Base-by-base conservation (phyloP, 306 rosid genomes). In the Corylus heterophylla region DNA sequence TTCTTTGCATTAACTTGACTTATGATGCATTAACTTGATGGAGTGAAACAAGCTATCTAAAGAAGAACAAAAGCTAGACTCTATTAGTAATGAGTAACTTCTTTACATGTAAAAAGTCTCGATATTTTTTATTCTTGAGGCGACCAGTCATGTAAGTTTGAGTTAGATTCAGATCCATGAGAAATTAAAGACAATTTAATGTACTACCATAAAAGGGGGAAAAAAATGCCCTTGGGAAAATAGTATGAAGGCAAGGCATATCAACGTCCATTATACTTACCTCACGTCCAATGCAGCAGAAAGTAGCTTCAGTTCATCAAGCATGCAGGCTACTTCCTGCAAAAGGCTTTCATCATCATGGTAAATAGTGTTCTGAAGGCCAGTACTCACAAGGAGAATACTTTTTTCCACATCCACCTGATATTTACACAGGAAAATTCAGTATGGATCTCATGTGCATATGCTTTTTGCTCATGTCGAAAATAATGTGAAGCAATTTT, bases 291-390 rank as follows among this genome's bases (percentile, higher is more conserved):
- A 18, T 67, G 74, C 59, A 6, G 73, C 64, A 25, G 50, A 73
- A 78, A 85, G 84, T 74, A 77, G 77, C 74, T 59, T 79, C 76
- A 71, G 45, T 75, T 79, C 85, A 72, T 71, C 84, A 63, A 56
- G 64, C 70, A 87, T 55, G 42, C 73, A 1, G 8, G 12, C 50
- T 48, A 44, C n/a, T 56, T 77, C 82, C 17, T 14, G 71, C 39
- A 20, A 54, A 31, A 3, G 17, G 59, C 5, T 69, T 52, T 77
- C 63, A 55, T 63, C 47, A 18, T 35, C 45, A 42, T 42, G 31
- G 61, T 45, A 59, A 44, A 4, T 22, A 12, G 55, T 18, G 2
- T 18, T 74, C 35, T 5, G 47, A 50, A 27, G 74, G 70, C 54
- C 35, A 6, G 42, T 69, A 42, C 45, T 42, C 20, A 79, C 61